These are phyloP conservation scores for Colletotrichum lindemuthianum DNA, from an alignment of 2,329 filamentous ascomycete genomes.

Conservation along the genomic window DNA sequence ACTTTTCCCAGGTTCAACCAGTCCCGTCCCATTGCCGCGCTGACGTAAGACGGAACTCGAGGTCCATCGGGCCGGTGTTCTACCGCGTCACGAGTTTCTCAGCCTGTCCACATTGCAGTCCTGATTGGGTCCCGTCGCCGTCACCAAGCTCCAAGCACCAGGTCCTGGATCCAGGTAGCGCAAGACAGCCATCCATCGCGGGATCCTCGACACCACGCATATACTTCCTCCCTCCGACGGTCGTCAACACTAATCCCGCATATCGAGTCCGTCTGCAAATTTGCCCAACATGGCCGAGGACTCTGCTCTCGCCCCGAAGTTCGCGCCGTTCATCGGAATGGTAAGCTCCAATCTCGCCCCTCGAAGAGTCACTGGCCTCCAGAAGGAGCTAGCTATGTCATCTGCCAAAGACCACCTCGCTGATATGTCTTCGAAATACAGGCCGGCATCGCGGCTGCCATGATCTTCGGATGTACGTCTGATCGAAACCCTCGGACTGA, in stretches of 20 bases:
- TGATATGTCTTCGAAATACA: constrained; percentile 48
- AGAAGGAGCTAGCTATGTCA: constrained; percentile 8
- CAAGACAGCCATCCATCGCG: constrained; percentile 23
- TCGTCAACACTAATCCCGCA: constrained; percentile 36
- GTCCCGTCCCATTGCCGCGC: background rate
- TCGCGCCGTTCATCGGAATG: constrained; percentile 90
- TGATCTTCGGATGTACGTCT: constrained; percentile 81
- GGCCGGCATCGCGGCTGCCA: constrained; percentile 82
- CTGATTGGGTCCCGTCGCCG: constrained; percentile 35
- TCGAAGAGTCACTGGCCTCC: constrained; percentile 15
- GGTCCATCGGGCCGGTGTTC: constrained; percentile 28
- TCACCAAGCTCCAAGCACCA: constrained; percentile 34
- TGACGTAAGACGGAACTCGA: background rate
- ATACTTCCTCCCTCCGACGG: constrained; percentile 37
- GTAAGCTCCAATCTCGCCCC: constrained; percentile 59
- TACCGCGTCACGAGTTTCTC: constrained; percentile 34
- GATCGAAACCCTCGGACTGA: constrained; percentile 42
- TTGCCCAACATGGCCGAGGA: constrained; percentile 58
- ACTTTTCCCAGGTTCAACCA: background rate
- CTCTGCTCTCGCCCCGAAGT: constrained; percentile 76
- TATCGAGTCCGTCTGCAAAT: constrained; percentile 22
- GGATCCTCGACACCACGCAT: constrained; percentile 30
- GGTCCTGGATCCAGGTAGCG: constrained; percentile 35
- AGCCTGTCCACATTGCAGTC: constrained; percentile 25
- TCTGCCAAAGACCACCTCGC: constrained; percentile 32